phyloP scores from a whole-genome alignment of 2,329 filamentous ascomycete genomes.

The Cladosporium sp. region DNA sequence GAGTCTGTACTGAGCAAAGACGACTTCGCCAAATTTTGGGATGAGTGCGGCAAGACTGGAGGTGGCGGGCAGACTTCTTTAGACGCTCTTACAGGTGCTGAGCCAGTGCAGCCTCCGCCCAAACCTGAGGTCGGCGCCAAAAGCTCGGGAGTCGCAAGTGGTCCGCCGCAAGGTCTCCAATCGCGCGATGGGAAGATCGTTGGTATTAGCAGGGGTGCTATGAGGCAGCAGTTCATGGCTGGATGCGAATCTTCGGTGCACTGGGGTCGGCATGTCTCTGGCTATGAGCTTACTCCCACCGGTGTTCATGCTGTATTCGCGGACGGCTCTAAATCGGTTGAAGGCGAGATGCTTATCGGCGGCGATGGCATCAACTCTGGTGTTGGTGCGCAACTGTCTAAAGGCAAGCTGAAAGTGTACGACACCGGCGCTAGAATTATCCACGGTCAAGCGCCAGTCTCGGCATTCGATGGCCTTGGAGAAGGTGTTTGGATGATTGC shows the following conservation, averaged over 20 bases:
- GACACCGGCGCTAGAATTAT: slow-evolving; percentile 66
- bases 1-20: slow-evolving; percentile 54
- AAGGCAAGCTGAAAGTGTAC: slow-evolving; percentile 61
- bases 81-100: slow-evolving; percentile 57
- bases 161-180: slow-evolving; percentile 22
- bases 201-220: slow-evolving; percentile 64
- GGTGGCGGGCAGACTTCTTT: slow-evolving; percentile 55
- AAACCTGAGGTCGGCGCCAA: slow-evolving; percentile 7
- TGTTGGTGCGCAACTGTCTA: slow-evolving; percentile 61
- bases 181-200: slow-evolving; percentile 38
- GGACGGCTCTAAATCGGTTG: too few species aligned
- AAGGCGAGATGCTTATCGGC: slow-evolving; percentile 55
- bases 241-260: slow-evolving; percentile 59
- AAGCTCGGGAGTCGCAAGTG: slow-evolving; percentile 21
- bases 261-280: slow-evolving; percentile 59
- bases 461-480: slow-evolving; percentile 62
- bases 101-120: background rate
- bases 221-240: slow-evolving; percentile 60
- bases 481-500: slow-evolving; percentile 63
- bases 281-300: slow-evolving; percentile 58
- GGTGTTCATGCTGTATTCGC: too few species aligned
- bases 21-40: slow-evolving; percentile 59
- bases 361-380: slow-evolving; percentile 66
- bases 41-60: slow-evolving; percentile 61
- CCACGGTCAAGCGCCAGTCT: slow-evolving; percentile 64